Percentiles rank a stretch among this genome's conserved stretches.
phyloP scores from a whole-genome alignment of 495 filamentous ascomycete genomes.

The Xeromyces bisporus region DNA sequence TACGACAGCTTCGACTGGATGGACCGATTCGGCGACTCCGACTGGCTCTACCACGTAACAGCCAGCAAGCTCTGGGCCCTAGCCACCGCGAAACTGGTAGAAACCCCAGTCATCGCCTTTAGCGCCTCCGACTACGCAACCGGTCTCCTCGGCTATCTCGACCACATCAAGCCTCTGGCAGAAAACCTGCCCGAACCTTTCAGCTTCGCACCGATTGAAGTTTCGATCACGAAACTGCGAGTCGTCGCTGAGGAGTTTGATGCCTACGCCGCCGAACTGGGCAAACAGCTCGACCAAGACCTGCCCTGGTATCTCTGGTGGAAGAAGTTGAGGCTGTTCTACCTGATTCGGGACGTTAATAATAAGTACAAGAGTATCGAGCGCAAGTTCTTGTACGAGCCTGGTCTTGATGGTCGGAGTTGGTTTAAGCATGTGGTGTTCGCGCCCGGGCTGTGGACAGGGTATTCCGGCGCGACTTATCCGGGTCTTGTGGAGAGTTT shows the following conservation, averaged over 20 bases:
- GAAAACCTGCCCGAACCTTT: constrained; percentile 15
- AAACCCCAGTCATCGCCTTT: constrained; percentile 30
- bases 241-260: constrained; percentile 34
- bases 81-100: constrained; percentile 28
- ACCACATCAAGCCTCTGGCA: constrained; percentile 34
- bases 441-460: constrained; percentile 70
- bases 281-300: constrained; percentile 29
- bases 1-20: constrained; percentile 67
- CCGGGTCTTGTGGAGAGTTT: constrained; percentile 45
- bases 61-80: constrained; percentile 41
- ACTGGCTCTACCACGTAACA: constrained; percentile 43
- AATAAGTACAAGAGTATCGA: constrained; percentile 46
- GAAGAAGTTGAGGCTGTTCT: constrained; percentile 44
- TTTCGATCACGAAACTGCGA: constrained; percentile 31
- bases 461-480: constrained; percentile 63
- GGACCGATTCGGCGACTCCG: constrained; percentile 47
- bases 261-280: constrained; percentile 32
- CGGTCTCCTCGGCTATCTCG: constrained; percentile 31
- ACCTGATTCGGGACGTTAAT: constrained; percentile 35
- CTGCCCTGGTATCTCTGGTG: constrained; percentile 70
- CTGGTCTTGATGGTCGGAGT: constrained; percentile 38
- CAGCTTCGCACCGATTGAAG: constrained; percentile 30
- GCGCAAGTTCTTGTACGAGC: constrained; percentile 39
- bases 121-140: constrained; percentile 32
- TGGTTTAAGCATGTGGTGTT: constrained; percentile 62